Percentiles rank a stretch among this genome's conserved stretches.
These are phyloP conservation scores for Trichoderma atroviride DNA, from an alignment of 2,329 filamentous ascomycete species.

Conservation along the genomic window DNA sequence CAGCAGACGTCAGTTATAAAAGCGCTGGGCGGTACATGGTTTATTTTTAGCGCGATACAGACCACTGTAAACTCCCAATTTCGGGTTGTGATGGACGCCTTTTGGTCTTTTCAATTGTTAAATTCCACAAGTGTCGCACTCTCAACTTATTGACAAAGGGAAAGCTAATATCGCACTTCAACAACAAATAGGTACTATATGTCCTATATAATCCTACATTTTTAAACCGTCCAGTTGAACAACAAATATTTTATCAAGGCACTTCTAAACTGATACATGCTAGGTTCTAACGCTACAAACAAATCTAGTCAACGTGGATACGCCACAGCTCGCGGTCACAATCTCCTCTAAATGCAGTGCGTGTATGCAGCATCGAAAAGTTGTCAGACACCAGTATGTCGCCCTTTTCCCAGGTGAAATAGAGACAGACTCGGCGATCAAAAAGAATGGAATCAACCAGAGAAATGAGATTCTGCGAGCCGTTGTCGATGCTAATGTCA, in stretches of 20 bases:
- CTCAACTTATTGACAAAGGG: no score
- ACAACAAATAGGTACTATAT: no score
- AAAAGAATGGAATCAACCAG: conserved; percentile 48
- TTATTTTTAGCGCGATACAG: no score
- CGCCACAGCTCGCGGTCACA: conserved; percentile 52
- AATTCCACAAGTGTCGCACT: no score
- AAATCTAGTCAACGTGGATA: conserved; percentile 50
- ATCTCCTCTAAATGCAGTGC: conserved; percentile 48
- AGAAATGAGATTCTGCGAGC: conserved; percentile 34
- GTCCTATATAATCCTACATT: no score
- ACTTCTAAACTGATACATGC: background rate
- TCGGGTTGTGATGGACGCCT: no score
- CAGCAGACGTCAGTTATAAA: no score
- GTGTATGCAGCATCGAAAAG: conserved; percentile 51
- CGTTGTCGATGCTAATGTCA: conserved; percentile 46
- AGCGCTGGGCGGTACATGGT: no score
- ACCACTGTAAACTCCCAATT: no score
- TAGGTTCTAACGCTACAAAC: background rate
- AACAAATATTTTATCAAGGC: background rate
- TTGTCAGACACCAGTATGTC: conserved; percentile 59
- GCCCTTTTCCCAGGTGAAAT: conserved; percentile 56
- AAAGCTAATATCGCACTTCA: no score
- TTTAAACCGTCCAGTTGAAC: background rate
- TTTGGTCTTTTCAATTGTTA: no score
- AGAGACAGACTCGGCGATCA: conserved; percentile 53